phyloP scores from a whole-genome alignment of 202 grass and related monocot genomes.

The Panicum virgatum region DNA sequence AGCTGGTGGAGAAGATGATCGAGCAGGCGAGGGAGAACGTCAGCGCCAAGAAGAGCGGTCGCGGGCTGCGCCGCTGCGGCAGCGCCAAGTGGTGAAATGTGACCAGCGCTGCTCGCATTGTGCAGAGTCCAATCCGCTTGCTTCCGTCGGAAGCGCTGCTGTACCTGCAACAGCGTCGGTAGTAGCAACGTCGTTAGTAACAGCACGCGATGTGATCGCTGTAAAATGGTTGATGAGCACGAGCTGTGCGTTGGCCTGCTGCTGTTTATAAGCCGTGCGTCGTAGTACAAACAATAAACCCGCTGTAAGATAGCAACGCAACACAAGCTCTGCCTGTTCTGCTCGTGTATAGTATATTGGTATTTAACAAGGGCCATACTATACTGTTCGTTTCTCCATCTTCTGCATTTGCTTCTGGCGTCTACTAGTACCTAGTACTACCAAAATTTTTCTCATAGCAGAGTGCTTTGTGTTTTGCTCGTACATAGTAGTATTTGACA shows the following conservation, averaged over 20 bases:
- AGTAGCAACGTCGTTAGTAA: neutral
- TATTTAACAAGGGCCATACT: neutral
- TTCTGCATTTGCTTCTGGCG: neutral
- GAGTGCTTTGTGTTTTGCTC: no score
- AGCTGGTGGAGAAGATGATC: conserved; percentile 60
- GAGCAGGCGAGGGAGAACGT: conserved; percentile 48
- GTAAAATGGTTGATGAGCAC: neutral
- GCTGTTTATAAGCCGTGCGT: neutral
- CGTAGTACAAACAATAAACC: conserved; percentile 32
- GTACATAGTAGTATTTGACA: no score
- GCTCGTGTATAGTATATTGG: neutral
- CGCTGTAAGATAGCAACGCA: conserved; percentile 1
- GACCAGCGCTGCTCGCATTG: neutral
- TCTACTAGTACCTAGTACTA: no score
- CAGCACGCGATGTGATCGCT: neutral
- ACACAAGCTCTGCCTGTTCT: neutral
- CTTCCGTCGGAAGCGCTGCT: neutral
- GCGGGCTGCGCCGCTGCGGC: conserved; percentile 29
- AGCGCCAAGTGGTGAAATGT: conserved; percentile 55
- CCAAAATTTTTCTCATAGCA: neutral
- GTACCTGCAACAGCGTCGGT: neutral
- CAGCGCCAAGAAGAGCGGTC: conserved; percentile 38
- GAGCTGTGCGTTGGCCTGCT: neutral
- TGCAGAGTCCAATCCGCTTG: neutral
- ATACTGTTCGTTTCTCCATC: no score